Evolutionary conservation across 208 protist species (phyloP), one percentile per base, ranked within the genome.

Genomic region (Crithidia sp.): DNA sequence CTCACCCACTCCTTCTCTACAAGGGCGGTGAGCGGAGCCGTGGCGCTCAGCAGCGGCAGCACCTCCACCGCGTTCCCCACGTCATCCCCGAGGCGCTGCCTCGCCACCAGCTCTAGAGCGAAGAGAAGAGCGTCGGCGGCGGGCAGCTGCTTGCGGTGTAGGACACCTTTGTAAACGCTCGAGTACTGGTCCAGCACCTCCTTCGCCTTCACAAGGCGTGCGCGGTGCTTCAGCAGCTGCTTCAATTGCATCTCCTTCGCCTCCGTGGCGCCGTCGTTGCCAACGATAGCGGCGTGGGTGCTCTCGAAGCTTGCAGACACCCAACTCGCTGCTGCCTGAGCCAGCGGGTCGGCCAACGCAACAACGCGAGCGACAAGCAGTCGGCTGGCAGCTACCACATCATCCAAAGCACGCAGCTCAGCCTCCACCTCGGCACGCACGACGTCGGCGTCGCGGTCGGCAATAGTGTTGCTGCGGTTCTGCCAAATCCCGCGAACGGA

Each of bases 241-340:
- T 87, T 89, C 72, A 91, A 67, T 47, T 90, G 79, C 62, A 60
- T 52, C 40, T 84, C 86, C 66, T 84, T 77, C 13, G 72, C 76
- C 19, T 81, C 82, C 2, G 89, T 91, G 0, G 89, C 82, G 49
- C 91, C 86, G 77, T 94, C 89, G 67, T 94, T 94, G 44, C 5
- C 36, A 19, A 76, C 55, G 28, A 94, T 83, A 13, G 67, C 67
- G 10, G 53, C 40, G 19, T 80, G 63, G 4, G 79, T 54, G 0
- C 53, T 44, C 4, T 36, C 47, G 10, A 85, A 36, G 44, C 76
- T 57, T n/a, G 19, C 9, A 5, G 55, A 9, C 19, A 83, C 55
- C 54, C 52, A 79, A 1, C 54, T 5, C 2, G 59, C 43, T 9
- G 70, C 67, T 14, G 77, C 55, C 4, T 75, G 36, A 0, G 76